Conservation (phyloP, 257 asterid species). For the Penstemon barbatus region DNA sequence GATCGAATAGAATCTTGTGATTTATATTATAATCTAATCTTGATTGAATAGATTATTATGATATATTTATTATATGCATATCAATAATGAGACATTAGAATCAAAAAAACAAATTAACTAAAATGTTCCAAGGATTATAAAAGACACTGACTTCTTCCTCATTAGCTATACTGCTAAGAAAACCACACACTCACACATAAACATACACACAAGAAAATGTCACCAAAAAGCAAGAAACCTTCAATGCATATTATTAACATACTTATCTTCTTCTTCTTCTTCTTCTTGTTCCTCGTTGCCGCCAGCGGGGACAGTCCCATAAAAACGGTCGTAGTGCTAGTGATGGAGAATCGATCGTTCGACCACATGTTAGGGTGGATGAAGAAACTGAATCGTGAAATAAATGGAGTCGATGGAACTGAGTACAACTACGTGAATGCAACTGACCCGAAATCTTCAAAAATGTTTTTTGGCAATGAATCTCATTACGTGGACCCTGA, state of each 20-base stretch:
- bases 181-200: too few species aligned
- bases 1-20: too few species aligned
- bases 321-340: constrained; percentile 82
- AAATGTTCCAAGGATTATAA: too few species aligned
- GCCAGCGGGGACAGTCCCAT: constrained; percentile 45
- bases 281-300: constrained; percentile 6
- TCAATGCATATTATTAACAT: not conserved
- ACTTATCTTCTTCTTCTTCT: constrained; percentile 2
- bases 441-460: constrained; percentile 47
- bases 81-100: too few species aligned
- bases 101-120: too few species aligned
- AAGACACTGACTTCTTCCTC: too few species aligned
- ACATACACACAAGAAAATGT: too few species aligned
- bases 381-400: constrained; percentile 78
- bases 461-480: constrained; percentile 44
- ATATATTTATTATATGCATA: too few species aligned
- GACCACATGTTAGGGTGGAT: constrained; percentile 98
- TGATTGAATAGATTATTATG: too few species aligned
- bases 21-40: too few species aligned
- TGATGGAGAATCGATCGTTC: constrained; percentile 96
- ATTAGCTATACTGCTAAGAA: too few species aligned
- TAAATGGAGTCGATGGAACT: constrained; percentile 78
- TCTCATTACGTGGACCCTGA: constrained; percentile 87
- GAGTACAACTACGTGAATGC: constrained; percentile 57
- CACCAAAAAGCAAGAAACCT: not conserved